Percentiles rank a stretch among this genome's conserved stretches.
Conservation (phyloP, 2,329 filamentous ascomycete species). For the Arachnomyces sp. region DNA sequence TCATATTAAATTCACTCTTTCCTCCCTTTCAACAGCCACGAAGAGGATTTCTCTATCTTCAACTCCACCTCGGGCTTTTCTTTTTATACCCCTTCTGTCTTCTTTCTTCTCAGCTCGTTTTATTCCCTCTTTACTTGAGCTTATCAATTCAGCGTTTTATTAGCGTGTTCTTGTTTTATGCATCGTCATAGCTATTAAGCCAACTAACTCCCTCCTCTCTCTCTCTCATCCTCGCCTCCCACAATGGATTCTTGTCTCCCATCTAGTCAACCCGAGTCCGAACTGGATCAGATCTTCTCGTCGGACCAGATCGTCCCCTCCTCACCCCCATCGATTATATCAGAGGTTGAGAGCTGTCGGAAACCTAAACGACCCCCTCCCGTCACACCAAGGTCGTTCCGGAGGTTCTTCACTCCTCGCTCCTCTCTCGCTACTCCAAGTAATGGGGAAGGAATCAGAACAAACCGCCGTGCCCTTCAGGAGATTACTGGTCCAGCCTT, state of each 20-base stretch:
- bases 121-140: background rate
- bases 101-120: background rate
- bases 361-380: constrained; percentile 38
- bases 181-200: background rate
- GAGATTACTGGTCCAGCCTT: constrained; percentile 36
- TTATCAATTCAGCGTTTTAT: constrained; percentile 2
- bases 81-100: constrained; percentile 1
- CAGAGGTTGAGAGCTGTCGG: constrained; percentile 27
- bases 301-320: constrained; percentile 30
- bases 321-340: constrained; percentile 34
- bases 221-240: constrained; percentile 8
- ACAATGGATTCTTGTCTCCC: constrained; percentile 18
- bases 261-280: constrained; percentile 24
- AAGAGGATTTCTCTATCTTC: background rate
- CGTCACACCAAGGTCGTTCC: constrained; percentile 44
- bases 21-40: background rate
- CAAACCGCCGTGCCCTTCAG: constrained; percentile 37
- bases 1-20: no score
- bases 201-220: constrained; percentile 13
- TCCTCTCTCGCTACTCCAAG: constrained; percentile 30
- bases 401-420: constrained; percentile 43
- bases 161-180: background rate
- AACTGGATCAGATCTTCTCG: constrained; percentile 22
- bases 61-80: constrained; percentile 7
- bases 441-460: constrained; percentile 27